These are phyloP conservation scores for Fusarium sp. DNA, from an alignment of 2,329 filamentous ascomycete species.

Conservation along the genomic window DNA sequence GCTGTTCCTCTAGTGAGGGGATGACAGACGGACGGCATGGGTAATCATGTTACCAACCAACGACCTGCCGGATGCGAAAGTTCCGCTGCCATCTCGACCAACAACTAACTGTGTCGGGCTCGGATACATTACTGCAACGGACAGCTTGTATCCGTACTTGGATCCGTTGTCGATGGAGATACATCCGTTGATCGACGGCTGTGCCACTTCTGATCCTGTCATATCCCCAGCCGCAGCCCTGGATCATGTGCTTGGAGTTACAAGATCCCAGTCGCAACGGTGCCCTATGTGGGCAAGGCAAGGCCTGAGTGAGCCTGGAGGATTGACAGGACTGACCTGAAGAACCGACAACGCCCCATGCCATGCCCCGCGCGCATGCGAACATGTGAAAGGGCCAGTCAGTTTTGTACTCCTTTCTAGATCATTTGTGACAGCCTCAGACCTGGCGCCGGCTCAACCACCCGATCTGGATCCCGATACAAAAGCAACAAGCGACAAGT, in stretches of 20 bases:
- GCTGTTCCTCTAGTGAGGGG: background rate
- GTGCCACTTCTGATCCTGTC: constrained; percentile 22
- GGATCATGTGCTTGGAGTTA: constrained; percentile 20
- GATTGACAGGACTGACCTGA: background rate
- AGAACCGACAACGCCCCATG: background rate
- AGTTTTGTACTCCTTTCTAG: background rate
- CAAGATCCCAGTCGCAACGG: constrained; percentile 3
- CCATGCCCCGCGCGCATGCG: background rate
- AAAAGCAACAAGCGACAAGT: constrained; percentile 37
- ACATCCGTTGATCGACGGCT: constrained; percentile 33
- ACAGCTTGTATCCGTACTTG: constrained; percentile 3
- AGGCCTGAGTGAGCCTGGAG: background rate
- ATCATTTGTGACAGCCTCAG: constrained; percentile 27
- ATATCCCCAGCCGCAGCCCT: constrained; percentile 5
- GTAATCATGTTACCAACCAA: constrained; percentile 10
- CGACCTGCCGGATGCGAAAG: constrained; percentile 29
- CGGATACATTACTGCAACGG: constrained; percentile 9
- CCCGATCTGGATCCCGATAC: constrained; percentile 37
- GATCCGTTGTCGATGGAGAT: constrained; percentile 9
- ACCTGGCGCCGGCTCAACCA: constrained; percentile 28
- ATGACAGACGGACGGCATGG: background rate
- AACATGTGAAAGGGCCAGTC: constrained; percentile 29
- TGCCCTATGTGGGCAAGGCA: background rate
- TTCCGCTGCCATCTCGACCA: constrained; percentile 2
- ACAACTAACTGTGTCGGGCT: constrained; percentile 13